Evolutionary conservation across 164 flowering plant species (phyloP), one percentile per base, ranked within the genome.

Genomic region (Liquidambar formosana): DNA sequence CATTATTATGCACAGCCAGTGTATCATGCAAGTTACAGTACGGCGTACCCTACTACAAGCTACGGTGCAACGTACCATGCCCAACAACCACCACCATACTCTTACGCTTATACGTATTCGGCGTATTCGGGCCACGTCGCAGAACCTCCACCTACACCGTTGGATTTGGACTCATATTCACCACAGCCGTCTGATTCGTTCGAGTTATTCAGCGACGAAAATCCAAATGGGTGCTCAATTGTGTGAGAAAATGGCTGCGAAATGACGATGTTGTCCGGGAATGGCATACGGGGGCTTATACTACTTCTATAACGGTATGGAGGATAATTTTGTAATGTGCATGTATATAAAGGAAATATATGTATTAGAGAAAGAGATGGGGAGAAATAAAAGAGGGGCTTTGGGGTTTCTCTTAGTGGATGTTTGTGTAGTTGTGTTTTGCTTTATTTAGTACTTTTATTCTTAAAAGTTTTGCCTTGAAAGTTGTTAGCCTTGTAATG

Each of bases 151-250:
- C 71, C 74, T 12, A 71, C 79, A 21, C 77, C 79, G 75, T 67
- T 67, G 0, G 81, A 73, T 64, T 48, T 13, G 5, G 76, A 79
- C 1, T 47, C 68, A 26, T 61, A 73, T 22, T 27, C 75, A 21
- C 9, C 76, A 2, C 88, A 71, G 63, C 81, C 82, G 73, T 71
- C 81, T 12, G 79, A 83, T 67, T 70, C 88, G 26, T 84, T 82
- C 21, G 86, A 85, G 76, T 26, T 79, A 16, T 82, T 84, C 26
- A 85, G 87, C 48, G 93, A 85, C 57, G 92, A 88, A 49, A 84
- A 86, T 51, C 88, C 88, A 0, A 83, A 82, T 79, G 92, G 82
- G 6, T 91, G 97, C 76, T 77, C 72, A 10, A 52, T 88, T 25
- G 82, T 88, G 89, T 89, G 79, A 87, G 22, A 71, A 10, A 33